Base-by-base conservation (phyloP, 768 basidiomycete genomes). In the Pisolithus albus region DNA sequence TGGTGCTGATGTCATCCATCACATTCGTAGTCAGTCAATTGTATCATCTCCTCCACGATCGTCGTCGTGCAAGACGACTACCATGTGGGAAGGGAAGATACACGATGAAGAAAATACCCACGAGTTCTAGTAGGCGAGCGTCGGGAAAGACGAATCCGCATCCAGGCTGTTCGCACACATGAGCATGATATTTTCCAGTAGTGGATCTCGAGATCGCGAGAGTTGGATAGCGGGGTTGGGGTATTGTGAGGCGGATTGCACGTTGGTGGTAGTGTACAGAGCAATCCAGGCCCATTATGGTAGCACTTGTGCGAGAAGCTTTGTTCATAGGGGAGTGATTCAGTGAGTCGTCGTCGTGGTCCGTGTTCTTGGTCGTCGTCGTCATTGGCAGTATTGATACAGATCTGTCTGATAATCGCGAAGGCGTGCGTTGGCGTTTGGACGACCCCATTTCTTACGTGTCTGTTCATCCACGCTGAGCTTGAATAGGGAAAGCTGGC, bases 131-230 rank as follows among this genome's bases (percentile, higher is more conserved):
- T 26, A 93, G 65, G 46, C 84, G 73, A 47, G 81, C 82, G 61
- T 93, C 91, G 13, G 92, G 91, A 66, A 94, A 95, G 10, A 93
- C 88, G 64, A 81, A 84, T 18, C 78, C 77, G 67, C 92, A 95
- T 3, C 76, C 76, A 9, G 65, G 63, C 51, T 79, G 72, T 59
- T 83, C 86, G 59, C 90, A 90, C 1, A 92, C 86, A 64, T 90
- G 88, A 0, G 88, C 85, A 62, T 91, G 88, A 62, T 84, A 88
- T 16, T 75, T 86, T 32, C 85, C 85, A 62, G n/a, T 93, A 92
- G 69, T 93, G 92, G 40, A 77, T 67, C 61, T 93, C 90, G 7
- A 92, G 77, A 55, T 90, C 90, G 38, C 75, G 77, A 42, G 81
- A 76, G 59, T 77, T 77, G 2, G 75, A 71, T 41, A 92, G 75